A percentile compares a stretch with the other conserved stretches of the same genome.
Conservation (phyloP, 1,139 yeast genomes). For the Oligophagozyma castellii region DNA sequence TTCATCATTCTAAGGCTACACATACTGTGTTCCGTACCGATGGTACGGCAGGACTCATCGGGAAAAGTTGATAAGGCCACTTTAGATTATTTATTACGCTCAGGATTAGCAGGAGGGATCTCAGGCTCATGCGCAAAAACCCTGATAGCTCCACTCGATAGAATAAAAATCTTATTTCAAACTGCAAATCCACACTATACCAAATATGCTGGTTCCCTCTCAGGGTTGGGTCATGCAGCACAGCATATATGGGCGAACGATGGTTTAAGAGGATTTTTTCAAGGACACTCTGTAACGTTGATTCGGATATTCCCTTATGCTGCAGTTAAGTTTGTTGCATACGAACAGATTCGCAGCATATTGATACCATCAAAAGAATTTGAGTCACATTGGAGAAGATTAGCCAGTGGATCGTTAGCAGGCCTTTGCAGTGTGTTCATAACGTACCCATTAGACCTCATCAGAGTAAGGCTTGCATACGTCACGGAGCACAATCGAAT, state of each 20-base stretch:
- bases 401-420: conserved; percentile 81
- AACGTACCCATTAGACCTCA: conserved; percentile 85
- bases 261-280: conserved; percentile 76
- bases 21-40: background rate
- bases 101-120: conserved; percentile 89
- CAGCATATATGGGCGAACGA: conserved; percentile 49
- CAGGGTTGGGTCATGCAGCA: conserved; percentile 66
- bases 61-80: conserved; percentile 45
- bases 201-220: conserved; percentile 66
- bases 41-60: background rate
- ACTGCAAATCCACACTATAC: conserved; percentile 84
- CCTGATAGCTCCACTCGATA: conserved; percentile 84
- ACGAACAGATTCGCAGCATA: conserved; percentile 76
- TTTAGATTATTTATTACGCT: conserved; percentile 60
- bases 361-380: conserved; percentile 60
- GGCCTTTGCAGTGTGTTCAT: conserved; percentile 77
- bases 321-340: conserved; percentile 92
- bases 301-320: conserved; percentile 92
- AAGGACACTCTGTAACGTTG: conserved; percentile 91
- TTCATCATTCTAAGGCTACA: background rate
- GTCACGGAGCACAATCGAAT: conserved; percentile 52
- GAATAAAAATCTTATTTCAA: conserved; percentile 89
- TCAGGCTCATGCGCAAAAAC: conserved; percentile 96
- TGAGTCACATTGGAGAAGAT: conserved; percentile 72
- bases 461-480: conserved; percentile 85